These are phyloP conservation scores for Glarea lozoyensis DNA, from an alignment of 495 filamentous ascomycete species.

Conservation along the genomic window DNA sequence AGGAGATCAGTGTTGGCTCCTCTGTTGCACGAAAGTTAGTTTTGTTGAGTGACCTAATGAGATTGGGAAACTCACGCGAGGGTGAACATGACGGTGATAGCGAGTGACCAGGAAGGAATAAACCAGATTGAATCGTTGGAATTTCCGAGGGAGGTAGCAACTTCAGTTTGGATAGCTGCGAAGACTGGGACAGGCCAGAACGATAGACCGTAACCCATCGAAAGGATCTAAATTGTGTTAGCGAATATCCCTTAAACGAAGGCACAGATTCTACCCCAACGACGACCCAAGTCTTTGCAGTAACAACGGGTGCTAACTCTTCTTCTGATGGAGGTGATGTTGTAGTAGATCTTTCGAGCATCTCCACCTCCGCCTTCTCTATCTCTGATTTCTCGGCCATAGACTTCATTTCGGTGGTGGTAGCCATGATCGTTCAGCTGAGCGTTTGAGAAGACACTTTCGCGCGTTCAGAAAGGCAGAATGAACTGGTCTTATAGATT, in stretches of 20 bases:
- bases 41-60: conserved; percentile 23
- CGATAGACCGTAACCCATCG: conserved; percentile 25
- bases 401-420: no score
- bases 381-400: no score
- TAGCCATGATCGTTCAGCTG: no score
- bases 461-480: no score
- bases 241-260: neutral
- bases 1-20: conserved; percentile 9
- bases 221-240: conserved; percentile 12
- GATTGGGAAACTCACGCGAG: conserved; percentile 21
- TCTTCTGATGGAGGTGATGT: neutral
- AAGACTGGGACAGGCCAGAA: conserved; percentile 27
- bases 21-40: neutral
- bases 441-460: no score
- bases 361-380: neutral
- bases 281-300: conserved; percentile 7
- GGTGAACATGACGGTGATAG: conserved; percentile 18
- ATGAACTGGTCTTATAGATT: no score
- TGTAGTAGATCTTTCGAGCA: neutral
- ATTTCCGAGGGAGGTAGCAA: conserved; percentile 24
- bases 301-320: neutral
- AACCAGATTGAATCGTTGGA: conserved; percentile 18
- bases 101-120: conserved; percentile 8
- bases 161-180: conserved; percentile 14
- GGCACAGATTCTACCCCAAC: neutral